Evolutionary conservation across 208 protist genomes (phyloP), one percentile per base, ranked within the genome.

Genomic region (Acanthamoeba culbertsoni): DNA sequence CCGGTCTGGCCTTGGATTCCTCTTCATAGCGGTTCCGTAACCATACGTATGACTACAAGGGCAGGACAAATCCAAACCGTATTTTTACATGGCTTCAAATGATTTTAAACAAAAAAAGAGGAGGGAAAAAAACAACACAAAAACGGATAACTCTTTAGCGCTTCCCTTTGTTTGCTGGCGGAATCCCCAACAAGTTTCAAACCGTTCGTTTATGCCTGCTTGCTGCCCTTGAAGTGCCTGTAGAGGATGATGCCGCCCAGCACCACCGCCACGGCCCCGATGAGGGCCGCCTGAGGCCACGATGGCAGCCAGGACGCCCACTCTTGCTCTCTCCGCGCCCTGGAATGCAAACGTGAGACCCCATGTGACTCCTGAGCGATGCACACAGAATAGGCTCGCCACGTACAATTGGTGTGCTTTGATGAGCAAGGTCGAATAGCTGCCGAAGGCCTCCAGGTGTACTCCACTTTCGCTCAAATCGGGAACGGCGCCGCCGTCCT

Each of bases 221-320:
- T 82, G 71, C 26, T 10, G 71, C 71, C 71, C 71, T 82, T 82
- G 43, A 82, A 35, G 28, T 82, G 71, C 16, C 42, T 23, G 71
- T 82, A 82, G 42, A 82, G 37, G 28, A 82, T 35, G 71, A 82
- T 37, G 28, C 71, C 71, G 26, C 71, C 71, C 71, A 82, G 42
- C 71, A 82, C 42, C 71, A 82, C 71, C 20, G 71, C 71, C 71
- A 82, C 71, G 6, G 71, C 71, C 0, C 71, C 43, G 3, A 82
- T 35, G 40, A 82, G 23, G 5, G 71, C 71, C n/a, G 71, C 71
- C 71, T 82, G 71, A 23, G 71, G 71, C 71, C 71, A 82, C 37
- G 71, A 37, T 31, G 71, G 71, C 42, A 82, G 12, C 59, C 59
- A 68, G 20, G 48, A 8, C 48, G 48, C 48, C 12, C 71, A 46